phyloP scores from a whole-genome alignment of 1,284 basidiomycete species.

The Naganishia cerealis region DNA sequence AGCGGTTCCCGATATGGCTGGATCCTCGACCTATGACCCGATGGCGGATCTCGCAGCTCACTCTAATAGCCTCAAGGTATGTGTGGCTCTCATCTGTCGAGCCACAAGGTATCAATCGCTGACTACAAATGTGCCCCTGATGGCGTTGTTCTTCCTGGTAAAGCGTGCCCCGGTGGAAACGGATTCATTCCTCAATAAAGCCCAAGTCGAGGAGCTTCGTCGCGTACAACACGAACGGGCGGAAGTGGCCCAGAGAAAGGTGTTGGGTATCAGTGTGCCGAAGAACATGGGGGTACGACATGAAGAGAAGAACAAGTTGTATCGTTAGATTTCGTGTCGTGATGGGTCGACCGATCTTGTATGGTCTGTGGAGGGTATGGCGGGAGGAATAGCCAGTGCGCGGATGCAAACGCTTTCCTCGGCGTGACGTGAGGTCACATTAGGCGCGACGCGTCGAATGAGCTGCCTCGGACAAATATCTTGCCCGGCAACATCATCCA shows the following conservation, averaged over 20 bases:
- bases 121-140: background rate
- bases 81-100: background rate
- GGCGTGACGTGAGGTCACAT: background rate
- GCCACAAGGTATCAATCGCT: background rate
- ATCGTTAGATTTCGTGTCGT: slow-evolving; percentile 7
- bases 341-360: background rate
- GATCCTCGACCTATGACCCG: slow-evolving; percentile 63
- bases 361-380: too few relatives aligned
- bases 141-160: slow-evolving; percentile 55
- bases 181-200: slow-evolving; percentile 71
- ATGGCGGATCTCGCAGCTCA: slow-evolving; percentile 75
- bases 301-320: slow-evolving; percentile 38
- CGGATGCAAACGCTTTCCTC: too few relatives aligned
- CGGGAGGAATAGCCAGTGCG: too few relatives aligned
- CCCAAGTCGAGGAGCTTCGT: slow-evolving; percentile 74
- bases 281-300: slow-evolving; percentile 46
- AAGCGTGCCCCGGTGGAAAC: slow-evolving; percentile 65
- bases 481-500: too few relatives aligned
- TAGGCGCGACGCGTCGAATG: background rate
- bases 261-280: slow-evolving; percentile 47
- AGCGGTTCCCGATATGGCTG: slow-evolving; percentile 63
- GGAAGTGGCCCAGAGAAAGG: slow-evolving; percentile 59
- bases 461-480: too few relatives aligned
- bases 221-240: slow-evolving; percentile 76
- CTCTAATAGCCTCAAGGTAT: slow-evolving; percentile 45